Evolutionary conservation across 768 basidiomycete species (phyloP).

Genomic region (Mycena galericulata): DNA sequence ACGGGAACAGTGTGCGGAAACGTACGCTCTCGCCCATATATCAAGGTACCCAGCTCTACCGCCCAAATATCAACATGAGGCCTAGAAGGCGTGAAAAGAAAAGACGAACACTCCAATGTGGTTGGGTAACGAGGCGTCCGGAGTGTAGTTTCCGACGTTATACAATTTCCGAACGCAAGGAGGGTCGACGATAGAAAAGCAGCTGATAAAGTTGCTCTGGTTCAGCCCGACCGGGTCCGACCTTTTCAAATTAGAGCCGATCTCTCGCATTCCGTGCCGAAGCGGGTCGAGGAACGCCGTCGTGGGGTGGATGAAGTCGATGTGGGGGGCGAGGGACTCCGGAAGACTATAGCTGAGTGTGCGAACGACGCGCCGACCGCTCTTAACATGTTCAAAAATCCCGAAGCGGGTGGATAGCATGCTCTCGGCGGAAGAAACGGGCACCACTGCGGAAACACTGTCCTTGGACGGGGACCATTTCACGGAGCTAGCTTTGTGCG

Average conservation of each 20-base stretch:
- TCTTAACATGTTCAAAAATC: slow-evolving; percentile 49
- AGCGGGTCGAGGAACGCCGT: slow-evolving; percentile 46
- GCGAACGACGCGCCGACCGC: slow-evolving; percentile 48
- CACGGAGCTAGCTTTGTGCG: slow-evolving; percentile 38
- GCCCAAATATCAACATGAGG: background rate
- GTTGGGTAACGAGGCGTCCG: slow-evolving; percentile 46
- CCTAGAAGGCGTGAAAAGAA: background rate
- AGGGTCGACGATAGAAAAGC: slow-evolving; percentile 48
- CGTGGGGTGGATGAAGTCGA: slow-evolving; percentile 54
- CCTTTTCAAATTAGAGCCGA: slow-evolving; percentile 39
- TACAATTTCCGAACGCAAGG: slow-evolving; percentile 53
- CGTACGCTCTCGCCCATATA: slow-evolving; percentile 43
- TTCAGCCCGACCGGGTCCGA: slow-evolving; percentile 25
- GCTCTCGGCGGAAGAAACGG: slow-evolving; percentile 56
- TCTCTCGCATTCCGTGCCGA: slow-evolving; percentile 41
- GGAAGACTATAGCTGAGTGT: slow-evolving; percentile 54
- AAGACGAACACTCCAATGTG: slow-evolving; percentile 48
- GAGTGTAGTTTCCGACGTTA: slow-evolving; percentile 43
- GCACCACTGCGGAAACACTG: slow-evolving; percentile 57
- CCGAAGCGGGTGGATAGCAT: slow-evolving; percentile 60
- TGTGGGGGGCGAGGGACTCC: slow-evolving; percentile 44
- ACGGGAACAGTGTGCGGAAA: background rate
- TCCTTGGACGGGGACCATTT: slow-evolving; percentile 58
- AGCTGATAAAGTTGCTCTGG: slow-evolving; percentile 45
- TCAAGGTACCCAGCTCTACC: slow-evolving; percentile 45